A percentile compares a stretch with the other conserved stretches of the same genome.
phyloP scores from a whole-genome alignment of 306 rosid species.

The Prunus persica region Prunus_persica_NCBIv2 NC_034011.1:8159001-8159500 shows the following conservation, averaged over 20 bases:
- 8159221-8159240: neutral
- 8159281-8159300: neutral
- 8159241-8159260: neutral
- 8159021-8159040: neutral
- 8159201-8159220: neutral
- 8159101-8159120: neutral
- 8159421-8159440: slow-evolving; percentile 76
- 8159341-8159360: neutral
- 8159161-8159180: neutral
- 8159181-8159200: neutral
- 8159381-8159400: slow-evolving; percentile 16
- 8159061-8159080: neutral
- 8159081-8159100: neutral
- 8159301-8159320: neutral
- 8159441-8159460: slow-evolving; percentile 92
- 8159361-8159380: neutral
- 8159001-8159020: no score
- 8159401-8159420: slow-evolving; percentile 71
- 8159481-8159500: slow-evolving; percentile 80
- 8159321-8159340: neutral
- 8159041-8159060: neutral
- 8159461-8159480: slow-evolving; percentile 88
- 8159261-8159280: neutral
- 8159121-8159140: neutral
- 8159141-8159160: neutral